phyloP scores from a whole-genome alignment of 177 flowering plant species.

The Vitis hybrid region DNA sequence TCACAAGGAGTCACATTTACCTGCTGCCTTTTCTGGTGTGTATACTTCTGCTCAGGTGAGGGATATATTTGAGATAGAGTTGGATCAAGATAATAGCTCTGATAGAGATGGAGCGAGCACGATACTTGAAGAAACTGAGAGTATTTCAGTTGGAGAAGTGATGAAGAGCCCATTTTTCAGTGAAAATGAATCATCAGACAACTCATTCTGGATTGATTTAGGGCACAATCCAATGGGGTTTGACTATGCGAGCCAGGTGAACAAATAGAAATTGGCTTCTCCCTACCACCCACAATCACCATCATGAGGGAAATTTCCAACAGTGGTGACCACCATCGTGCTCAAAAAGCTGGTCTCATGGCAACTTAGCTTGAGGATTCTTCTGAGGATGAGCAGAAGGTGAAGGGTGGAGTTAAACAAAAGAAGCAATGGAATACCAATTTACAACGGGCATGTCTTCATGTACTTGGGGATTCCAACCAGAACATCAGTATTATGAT shows the following conservation, averaged over 20 bases:
- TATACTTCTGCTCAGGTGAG: slow-evolving; percentile 73
- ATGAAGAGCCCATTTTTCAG: slow-evolving; percentile 89
- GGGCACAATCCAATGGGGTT: slow-evolving; percentile 72
- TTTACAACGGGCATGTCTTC: too few species aligned
- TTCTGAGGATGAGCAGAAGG: too few species aligned
- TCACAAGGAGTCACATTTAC: slow-evolving; percentile 42
- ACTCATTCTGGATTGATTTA: slow-evolving; percentile 77
- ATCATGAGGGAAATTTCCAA: too few species aligned
- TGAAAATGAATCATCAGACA: slow-evolving; percentile 79
- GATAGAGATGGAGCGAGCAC: slow-evolving; percentile 77
- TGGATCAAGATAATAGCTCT: slow-evolving; percentile 69
- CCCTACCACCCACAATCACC: slow-evolving; percentile 37
- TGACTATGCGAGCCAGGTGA: slow-evolving; percentile 38
- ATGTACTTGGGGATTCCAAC: too few species aligned
- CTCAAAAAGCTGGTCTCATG: too few species aligned
- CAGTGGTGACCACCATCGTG: too few species aligned
- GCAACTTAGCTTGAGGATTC: too few species aligned
- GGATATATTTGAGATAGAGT: slow-evolving; percentile 73
- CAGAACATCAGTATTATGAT: too few species aligned
- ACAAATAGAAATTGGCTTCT: slow-evolving; percentile 37
- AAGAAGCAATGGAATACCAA: too few species aligned
- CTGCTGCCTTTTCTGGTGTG: slow-evolving; percentile 86
- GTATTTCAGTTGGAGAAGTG: slow-evolving; percentile 66
- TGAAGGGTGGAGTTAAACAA: too few species aligned
- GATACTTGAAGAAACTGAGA: slow-evolving; percentile 76